These are phyloP conservation scores for Goffeauzyma gilvescens DNA, from an alignment of 768 basidiomycete species.

Conservation along the genomic window DNA sequence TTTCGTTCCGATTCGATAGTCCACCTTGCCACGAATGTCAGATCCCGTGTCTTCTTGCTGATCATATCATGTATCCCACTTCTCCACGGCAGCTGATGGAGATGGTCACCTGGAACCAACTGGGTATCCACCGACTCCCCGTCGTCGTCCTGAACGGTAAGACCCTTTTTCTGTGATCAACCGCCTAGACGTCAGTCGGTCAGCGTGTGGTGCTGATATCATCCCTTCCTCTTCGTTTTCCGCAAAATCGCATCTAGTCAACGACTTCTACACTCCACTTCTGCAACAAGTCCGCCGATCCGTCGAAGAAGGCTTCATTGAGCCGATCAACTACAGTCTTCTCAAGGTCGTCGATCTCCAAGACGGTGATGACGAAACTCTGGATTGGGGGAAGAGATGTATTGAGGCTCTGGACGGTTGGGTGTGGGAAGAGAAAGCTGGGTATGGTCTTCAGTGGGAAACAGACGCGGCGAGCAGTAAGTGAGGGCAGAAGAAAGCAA, in stretches of 20 bases:
- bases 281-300: slow-evolving; percentile 51
- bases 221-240: not conserved
- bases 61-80: too few species aligned
- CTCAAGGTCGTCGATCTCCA: slow-evolving; percentile 49
- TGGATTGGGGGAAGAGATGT: slow-evolving; percentile 26
- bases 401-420: slow-evolving; percentile 23
- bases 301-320: slow-evolving; percentile 56
- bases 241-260: slow-evolving; percentile 35
- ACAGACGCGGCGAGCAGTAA: too few species aligned
- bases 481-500: too few species aligned
- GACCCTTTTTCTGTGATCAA: slow-evolving; percentile 2
- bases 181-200: not conserved
- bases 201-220: too few species aligned
- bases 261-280: slow-evolving; percentile 65
- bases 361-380: slow-evolving; percentile 13
- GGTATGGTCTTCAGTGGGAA: not conserved
- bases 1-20: too few species aligned
- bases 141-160: slow-evolving; percentile 58
- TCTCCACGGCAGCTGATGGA: slow-evolving; percentile 63
- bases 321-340: slow-evolving; percentile 42
- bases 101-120: slow-evolving; percentile 82
- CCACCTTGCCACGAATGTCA: too few species aligned
- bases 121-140: slow-evolving; percentile 38
- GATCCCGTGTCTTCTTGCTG: too few species aligned
- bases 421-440: slow-evolving; percentile 15